Conservation (phyloP, 306 rosid species). For the Crataegus laevigata region DNA sequence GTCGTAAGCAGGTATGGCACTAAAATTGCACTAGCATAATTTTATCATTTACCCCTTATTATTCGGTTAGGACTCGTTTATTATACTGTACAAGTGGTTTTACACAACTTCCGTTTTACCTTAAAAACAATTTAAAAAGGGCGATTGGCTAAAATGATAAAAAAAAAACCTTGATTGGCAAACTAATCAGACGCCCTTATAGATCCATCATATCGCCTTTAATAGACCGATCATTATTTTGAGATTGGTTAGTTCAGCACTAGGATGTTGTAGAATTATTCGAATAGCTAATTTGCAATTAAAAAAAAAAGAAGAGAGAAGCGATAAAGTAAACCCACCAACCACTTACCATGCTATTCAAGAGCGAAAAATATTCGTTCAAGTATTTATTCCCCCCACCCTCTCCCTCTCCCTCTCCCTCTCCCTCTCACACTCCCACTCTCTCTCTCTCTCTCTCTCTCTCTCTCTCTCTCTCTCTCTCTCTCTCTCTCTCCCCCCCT, state of each 20-base stretch:
- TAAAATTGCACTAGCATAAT: background rate
- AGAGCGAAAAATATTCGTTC: background rate
- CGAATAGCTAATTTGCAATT: background rate
- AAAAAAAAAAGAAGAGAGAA: background rate
- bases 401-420: background rate
- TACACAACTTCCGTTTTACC: background rate
- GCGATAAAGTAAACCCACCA: background rate
- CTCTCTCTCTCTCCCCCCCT: background rate
- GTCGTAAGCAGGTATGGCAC: conserved; percentile 77
- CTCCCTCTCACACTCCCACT: background rate
- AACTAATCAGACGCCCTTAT: background rate
- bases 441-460: background rate
- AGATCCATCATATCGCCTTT: background rate
- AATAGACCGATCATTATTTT: background rate
- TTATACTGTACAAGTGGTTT: background rate
- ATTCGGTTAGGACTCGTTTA: background rate
- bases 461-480: background rate
- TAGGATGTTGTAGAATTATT: background rate
- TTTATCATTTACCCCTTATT: background rate
- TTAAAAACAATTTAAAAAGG: background rate
- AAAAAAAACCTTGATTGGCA: background rate
- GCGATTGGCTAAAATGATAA: background rate
- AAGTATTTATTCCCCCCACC: background rate
- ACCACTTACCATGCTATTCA: background rate
- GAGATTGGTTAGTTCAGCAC: background rate